Evolutionary conservation across 768 basidiomycete genomes (phyloP), one percentile per base, ranked within the genome.

Genomic region (Pholiota conissans): DNA sequence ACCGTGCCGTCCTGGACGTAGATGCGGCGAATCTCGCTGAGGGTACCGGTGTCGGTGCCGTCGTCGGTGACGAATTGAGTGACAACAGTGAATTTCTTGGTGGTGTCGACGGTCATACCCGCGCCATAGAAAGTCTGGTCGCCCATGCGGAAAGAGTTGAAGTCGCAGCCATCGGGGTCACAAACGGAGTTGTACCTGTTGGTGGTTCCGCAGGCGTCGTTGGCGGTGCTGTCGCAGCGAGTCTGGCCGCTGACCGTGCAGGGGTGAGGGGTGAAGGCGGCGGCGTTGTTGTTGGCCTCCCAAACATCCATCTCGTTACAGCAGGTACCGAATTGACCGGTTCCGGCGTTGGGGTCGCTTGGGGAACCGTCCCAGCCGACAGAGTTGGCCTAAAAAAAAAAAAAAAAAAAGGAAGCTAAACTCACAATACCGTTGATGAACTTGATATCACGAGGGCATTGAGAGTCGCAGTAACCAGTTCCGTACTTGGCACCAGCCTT

Each of bases 271-370:
- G 83, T 84, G 69, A 69, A 77, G 18, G 82, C 82, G 20, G 78
- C 70, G n/a, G 83, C 71, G 59, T 75, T 71, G 62, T 71, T 73
- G 74, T 83, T 83, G 63, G 81, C 81, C 62, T 83, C 82, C 82
- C 82, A 84, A 66, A 84, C 73, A 67, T 84, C 82, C 81, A 84
- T 83, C 71, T 83, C 82, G 57, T 69, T 74, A 67, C 83, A 84
- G 76, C 82, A 84, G n/a, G 81, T 70, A 60, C 82, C 82, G 63
- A 66, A 73, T 26, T 66, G 26, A 32, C 82, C 82, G 6, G 68
- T 70, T 26, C 82, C 82, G 11, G 80, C 69, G 69, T 83, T 84
- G 59, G 73, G 60, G 56, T 76, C 74, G 62, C 61, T 74, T 55
- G 72, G 39, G 14, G 69, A 66, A 14, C 64, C 53, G 11, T 62